A percentile compares a stretch with the other conserved stretches of the same genome.
These are phyloP conservation scores for Lathyrus aphaca DNA, from an alignment of 306 rosid genomes.

Conservation along the genomic window DNA sequence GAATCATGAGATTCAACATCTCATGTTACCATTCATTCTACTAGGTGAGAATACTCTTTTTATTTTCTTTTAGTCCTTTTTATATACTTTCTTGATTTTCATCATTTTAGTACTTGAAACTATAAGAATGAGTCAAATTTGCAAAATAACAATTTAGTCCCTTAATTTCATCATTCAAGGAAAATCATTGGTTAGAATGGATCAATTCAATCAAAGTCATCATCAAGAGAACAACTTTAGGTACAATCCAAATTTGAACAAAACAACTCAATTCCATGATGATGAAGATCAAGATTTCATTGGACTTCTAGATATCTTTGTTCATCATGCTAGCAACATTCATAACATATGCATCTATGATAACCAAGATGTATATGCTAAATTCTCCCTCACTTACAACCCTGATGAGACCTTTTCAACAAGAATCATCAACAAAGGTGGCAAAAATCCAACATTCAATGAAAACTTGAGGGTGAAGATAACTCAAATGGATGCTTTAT, in stretches of 20 bases:
- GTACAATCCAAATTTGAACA: conserved; percentile 55
- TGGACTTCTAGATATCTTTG: conserved; percentile 76
- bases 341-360: conserved; percentile 94
- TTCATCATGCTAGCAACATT: conserved; percentile 87
- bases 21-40: conserved; percentile 1
- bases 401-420: conserved; percentile 84
- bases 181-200: conserved; percentile 49
- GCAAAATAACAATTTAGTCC: not conserved
- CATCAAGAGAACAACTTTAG: conserved; percentile 57
- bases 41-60: conserved; percentile 29
- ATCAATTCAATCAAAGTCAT: conserved; percentile 59
- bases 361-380: conserved; percentile 93
- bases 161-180: conserved; percentile 4
- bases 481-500: conserved; percentile 72
- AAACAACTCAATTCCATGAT: conserved; percentile 44
- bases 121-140: not conserved
- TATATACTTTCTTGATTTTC: not conserved
- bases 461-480: conserved; percentile 73
- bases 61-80: conserved; percentile 12
- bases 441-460: conserved; percentile 78
- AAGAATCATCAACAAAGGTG: conserved; percentile 75
- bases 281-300: conserved; percentile 57
- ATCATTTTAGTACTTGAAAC: too few relatives aligned
- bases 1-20: conserved; percentile 26
- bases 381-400: conserved; percentile 82